Evolutionary conservation across 352 stramenopile species (phyloP).

Genomic region (Globisporangium cylindrosporum): DNA sequence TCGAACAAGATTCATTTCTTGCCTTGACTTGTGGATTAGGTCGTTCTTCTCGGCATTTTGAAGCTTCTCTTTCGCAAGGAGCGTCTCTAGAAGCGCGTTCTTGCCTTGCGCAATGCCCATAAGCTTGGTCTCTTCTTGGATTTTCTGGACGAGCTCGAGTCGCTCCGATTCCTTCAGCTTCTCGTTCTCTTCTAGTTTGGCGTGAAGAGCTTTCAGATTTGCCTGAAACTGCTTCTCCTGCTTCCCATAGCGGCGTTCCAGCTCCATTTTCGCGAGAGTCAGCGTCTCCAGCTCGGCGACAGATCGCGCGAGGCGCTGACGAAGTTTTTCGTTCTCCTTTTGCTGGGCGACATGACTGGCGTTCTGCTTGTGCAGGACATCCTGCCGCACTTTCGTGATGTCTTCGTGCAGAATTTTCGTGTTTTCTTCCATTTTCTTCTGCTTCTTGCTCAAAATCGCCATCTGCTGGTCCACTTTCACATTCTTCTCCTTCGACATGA

Average conservation of each 20-base stretch:
- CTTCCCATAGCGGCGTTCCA: slow-evolving; percentile 43
- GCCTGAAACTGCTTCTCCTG: slow-evolving; percentile 52
- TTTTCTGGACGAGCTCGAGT: slow-evolving; percentile 45
- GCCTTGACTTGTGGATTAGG: slow-evolving; percentile 45
- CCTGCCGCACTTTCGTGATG: slow-evolving; percentile 38
- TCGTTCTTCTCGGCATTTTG: slow-evolving; percentile 59
- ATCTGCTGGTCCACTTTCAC: slow-evolving; percentile 55
- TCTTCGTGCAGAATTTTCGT: slow-evolving; percentile 39
- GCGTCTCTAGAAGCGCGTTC: slow-evolving; percentile 49
- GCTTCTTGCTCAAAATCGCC: slow-evolving; percentile 43
- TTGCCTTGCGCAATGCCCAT: slow-evolving; percentile 64
- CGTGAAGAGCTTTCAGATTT: slow-evolving; percentile 50
- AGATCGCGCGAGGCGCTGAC: slow-evolving; percentile 44
- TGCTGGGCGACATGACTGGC: slow-evolving; percentile 20
- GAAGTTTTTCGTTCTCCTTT: slow-evolving; percentile 38
- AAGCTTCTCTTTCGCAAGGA: slow-evolving; percentile 57
- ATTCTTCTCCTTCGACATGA: slow-evolving; percentile 42
- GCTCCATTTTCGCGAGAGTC: slow-evolving; percentile 34
- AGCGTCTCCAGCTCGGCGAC: slow-evolving; percentile 49
- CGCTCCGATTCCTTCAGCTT: slow-evolving; percentile 49
- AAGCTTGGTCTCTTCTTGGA: slow-evolving; percentile 62
- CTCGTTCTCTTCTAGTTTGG: slow-evolving; percentile 40
- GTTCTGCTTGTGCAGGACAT: slow-evolving; percentile 29
- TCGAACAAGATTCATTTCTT: slow-evolving; percentile 52
- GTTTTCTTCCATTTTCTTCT: slow-evolving; percentile 57